Evolutionary conservation across 2,329 filamentous ascomycete genomes (phyloP), one percentile per base, ranked within the genome.

Genomic region (Neurospora sp.): DNA sequence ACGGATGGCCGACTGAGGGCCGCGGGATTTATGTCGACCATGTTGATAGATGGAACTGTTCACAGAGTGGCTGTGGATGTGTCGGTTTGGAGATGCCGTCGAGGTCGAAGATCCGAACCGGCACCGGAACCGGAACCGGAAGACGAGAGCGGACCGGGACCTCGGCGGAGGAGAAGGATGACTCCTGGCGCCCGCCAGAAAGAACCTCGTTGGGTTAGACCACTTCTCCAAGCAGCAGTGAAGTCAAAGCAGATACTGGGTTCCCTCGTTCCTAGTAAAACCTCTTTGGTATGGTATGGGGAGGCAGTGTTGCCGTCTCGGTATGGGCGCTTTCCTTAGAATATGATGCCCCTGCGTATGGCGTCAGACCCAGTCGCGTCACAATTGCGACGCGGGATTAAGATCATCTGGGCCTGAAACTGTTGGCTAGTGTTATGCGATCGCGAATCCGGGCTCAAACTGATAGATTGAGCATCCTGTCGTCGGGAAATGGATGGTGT

Each of bases 1-100:
- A 85, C 79, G 66, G 87, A 81, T 72, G 87, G 86, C 76, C 88
- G 87, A 83, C 87, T 89, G 76, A 91, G 80, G 73, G 88, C 88
- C 82, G 88, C 87, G 77, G 88, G 88, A 82, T 90, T 88, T 81
- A 91, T 90, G 81, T 90, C 88, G 76, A 88, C 88, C 88, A 90
- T 90, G 74, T 73, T 77, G 76, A 72, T 67, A 76, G 71, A 40
- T 41, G 23, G 57, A 65, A 68, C 69, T 37, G 68, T 39, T 67
- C 68, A 67, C 69, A 72, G 73, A 74, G 73, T 72, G 66, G 69
- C 68, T 65, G 41, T 66, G 68, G 46, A 67, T 69, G 17, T 57
- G 28, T 67, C 68, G 19, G 66, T 66, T 66, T 68, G 66, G 69
- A 62, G 69, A 70, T 67, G 71, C 66, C 68, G 71, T 67, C 67